Evolutionary conservation across 495 filamentous ascomycete genomes (phyloP).

Genomic region (Talaromyces stipitatus): DNA sequence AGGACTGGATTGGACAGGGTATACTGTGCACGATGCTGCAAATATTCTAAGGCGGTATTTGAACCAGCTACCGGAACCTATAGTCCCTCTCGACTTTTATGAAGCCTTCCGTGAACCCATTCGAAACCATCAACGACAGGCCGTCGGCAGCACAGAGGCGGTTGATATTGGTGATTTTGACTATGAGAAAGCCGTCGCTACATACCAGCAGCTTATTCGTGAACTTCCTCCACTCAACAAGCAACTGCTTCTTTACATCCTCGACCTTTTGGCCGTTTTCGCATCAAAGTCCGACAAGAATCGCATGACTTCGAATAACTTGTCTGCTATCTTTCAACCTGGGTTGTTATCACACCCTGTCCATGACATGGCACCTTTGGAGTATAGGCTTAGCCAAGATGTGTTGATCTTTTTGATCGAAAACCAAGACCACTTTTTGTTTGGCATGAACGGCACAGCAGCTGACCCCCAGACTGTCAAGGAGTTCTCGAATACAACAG

Average conservation of each 20-base stretch:
- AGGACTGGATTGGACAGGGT: slow-evolving; percentile 92
- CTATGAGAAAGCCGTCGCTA: slow-evolving; percentile 62
- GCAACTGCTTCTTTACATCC: slow-evolving; percentile 90
- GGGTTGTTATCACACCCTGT: slow-evolving; percentile 88
- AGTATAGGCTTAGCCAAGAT: slow-evolving; percentile 92
- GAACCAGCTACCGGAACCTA: slow-evolving; percentile 89
- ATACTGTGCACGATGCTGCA: slow-evolving; percentile 97
- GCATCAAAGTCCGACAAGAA: slow-evolving; percentile 96
- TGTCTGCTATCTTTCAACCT: slow-evolving; percentile 97
- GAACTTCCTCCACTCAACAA: slow-evolving; percentile 90
- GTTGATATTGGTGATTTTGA: slow-evolving; percentile 59
- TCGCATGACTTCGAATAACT: slow-evolving; percentile 88
- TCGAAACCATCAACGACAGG: slow-evolving; percentile 65
- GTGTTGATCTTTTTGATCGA: slow-evolving; percentile 97
- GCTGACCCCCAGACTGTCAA: slow-evolving; percentile 82
- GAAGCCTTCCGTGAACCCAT: slow-evolving; percentile 83
- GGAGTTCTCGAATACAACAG: slow-evolving; percentile 63
- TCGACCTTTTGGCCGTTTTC: slow-evolving; percentile 97
- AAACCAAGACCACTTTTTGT: slow-evolving; percentile 85
- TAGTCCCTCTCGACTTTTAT: slow-evolving; percentile 92
- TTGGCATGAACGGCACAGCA: slow-evolving; percentile 89
- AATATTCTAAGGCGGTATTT: slow-evolving; percentile 94
- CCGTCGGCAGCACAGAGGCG: slow-evolving; percentile 45
- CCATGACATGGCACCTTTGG: slow-evolving; percentile 89
- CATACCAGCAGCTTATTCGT: slow-evolving; percentile 85